Percentiles rank a stretch among this genome's conserved stretches.
Conservation (phyloP, 1,284 basidiomycete species). For the Porogramme epimiltina region DNA sequence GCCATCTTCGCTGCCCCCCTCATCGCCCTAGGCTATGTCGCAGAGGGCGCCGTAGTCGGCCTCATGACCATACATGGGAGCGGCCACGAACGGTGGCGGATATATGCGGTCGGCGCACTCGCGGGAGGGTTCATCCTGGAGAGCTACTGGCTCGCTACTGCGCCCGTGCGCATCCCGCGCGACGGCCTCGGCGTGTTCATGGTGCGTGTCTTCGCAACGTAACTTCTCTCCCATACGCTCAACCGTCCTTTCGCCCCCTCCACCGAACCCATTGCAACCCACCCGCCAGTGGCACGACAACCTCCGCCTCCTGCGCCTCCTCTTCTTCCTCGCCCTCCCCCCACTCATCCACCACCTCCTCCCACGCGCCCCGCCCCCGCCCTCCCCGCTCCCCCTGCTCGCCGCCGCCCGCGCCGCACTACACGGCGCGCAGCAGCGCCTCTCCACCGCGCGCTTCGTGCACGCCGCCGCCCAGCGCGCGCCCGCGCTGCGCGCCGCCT, state of each 20-base stretch:
- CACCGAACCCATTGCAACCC: too few relatives aligned
- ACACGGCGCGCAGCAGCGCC: conserved; percentile 27
- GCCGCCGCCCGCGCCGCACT: conserved; percentile 38
- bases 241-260: neutral
- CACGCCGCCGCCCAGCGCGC: conserved; percentile 56
- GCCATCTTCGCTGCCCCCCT: conserved; percentile 56
- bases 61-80: conserved; percentile 43
- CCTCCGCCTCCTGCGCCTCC: conserved; percentile 52
- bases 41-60: conserved; percentile 56
- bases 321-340: conserved; percentile 61
- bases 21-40: conserved; percentile 59
- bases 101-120: conserved; percentile 48
- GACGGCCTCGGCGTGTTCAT: conserved; percentile 45
- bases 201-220: conserved; percentile 44
- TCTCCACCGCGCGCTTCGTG: conserved; percentile 56
- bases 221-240: too few relatives aligned
- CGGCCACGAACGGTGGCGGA: conserved; percentile 49
- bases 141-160: conserved; percentile 52
- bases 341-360: conserved; percentile 47
- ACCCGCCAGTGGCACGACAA: conserved; percentile 77
- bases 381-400: conserved; percentile 21
- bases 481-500: conserved; percentile 47
- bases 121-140: conserved; percentile 52
- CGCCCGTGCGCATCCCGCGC: conserved; percentile 45
- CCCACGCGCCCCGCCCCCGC: conserved; percentile 32